Percentiles rank a stretch among this genome's conserved stretches.
These are phyloP conservation scores for Pichia sp. DNA, from an alignment of 1,139 yeast genomes.

Conservation along the genomic window DNA sequence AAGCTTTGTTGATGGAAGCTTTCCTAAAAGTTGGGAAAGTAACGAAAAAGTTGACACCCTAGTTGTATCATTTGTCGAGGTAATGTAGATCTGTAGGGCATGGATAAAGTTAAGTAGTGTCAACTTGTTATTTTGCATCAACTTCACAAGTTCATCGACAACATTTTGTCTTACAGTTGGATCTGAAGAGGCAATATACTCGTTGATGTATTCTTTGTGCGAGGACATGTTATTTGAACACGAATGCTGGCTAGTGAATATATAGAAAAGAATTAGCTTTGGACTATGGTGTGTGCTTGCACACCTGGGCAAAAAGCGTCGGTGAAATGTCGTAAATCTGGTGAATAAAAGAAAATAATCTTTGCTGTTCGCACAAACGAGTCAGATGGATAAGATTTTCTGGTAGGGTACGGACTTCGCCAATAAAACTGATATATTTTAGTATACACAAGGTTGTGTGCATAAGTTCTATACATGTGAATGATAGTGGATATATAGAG, in stretches of 20 bases:
- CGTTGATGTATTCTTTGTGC: constrained; percentile 13
- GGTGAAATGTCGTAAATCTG: too few relatives aligned
- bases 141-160: constrained; percentile 6
- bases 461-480: background rate
- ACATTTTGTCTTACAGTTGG: constrained; percentile 1
- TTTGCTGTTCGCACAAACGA: background rate
- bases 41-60: constrained; percentile 57
- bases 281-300: background rate
- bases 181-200: constrained; percentile 14
- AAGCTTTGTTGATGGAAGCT: constrained; percentile 39
- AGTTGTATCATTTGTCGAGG: constrained; percentile 58
- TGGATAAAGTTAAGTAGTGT: constrained; percentile 17
- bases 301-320: background rate
- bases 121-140: constrained; percentile 11
- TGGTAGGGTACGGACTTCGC: background rate
- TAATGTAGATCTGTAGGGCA: constrained; percentile 39
- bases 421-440: background rate
- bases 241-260: too few relatives aligned
- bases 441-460: background rate
- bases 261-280: too few relatives aligned
- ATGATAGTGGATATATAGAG: background rate
- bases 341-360: background rate
- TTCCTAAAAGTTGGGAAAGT: constrained; percentile 47
- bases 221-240: constrained; percentile 7
- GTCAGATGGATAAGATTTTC: background rate